Evolutionary conservation across 768 basidiomycete genomes (phyloP).

Genomic region (Serendipita indica): DNA sequence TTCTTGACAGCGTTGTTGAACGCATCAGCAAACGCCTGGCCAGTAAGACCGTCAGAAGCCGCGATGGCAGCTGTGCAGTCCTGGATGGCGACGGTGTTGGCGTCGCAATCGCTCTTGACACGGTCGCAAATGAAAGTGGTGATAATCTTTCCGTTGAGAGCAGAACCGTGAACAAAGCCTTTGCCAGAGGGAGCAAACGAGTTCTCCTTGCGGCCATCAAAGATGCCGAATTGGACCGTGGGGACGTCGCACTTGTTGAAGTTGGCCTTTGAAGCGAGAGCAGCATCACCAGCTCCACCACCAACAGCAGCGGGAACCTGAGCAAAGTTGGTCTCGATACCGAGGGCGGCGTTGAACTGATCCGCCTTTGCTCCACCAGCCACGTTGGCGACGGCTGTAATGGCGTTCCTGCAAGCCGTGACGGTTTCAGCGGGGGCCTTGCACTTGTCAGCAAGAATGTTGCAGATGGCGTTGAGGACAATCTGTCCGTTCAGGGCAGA

Average conservation of each 20-base stretch:
- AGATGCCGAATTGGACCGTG: slow-evolving; percentile 39
- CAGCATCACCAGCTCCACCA: not conserved
- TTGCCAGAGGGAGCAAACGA: slow-evolving; percentile 38
- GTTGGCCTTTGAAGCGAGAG: slow-evolving; percentile 17
- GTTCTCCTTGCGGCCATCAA: slow-evolving; percentile 40
- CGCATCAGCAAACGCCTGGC: slow-evolving; percentile 28
- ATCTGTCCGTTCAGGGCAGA: slow-evolving; percentile 15
- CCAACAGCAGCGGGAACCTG: slow-evolving; percentile 1
- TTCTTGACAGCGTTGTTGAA: not conserved
- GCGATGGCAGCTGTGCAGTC: not conserved
- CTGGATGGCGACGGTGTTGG: slow-evolving; percentile 10
- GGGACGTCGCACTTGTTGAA: slow-evolving; percentile 43
- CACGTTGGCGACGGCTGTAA: slow-evolving; percentile 8
- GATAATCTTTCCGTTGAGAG: slow-evolving; percentile 46
- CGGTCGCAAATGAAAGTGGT: slow-evolving; percentile 28
- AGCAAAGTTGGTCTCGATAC: slow-evolving; percentile 37
- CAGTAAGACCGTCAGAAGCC: slow-evolving; percentile 8
- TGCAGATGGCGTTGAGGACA: slow-evolving; percentile 14
- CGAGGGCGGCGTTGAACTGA: slow-evolving; percentile 45
- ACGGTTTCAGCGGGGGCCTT: slow-evolving; percentile 8
- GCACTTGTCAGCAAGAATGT: slow-evolving; percentile 6
- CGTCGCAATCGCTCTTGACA: slow-evolving; percentile 9
- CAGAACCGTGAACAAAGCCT: slow-evolving; percentile 44
- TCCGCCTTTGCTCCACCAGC: slow-evolving; percentile 39
- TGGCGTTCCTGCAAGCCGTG: not conserved